Conservation (phyloP, 129 eudicot genomes). For the Ambrosia artemisiifolia region DNA sequence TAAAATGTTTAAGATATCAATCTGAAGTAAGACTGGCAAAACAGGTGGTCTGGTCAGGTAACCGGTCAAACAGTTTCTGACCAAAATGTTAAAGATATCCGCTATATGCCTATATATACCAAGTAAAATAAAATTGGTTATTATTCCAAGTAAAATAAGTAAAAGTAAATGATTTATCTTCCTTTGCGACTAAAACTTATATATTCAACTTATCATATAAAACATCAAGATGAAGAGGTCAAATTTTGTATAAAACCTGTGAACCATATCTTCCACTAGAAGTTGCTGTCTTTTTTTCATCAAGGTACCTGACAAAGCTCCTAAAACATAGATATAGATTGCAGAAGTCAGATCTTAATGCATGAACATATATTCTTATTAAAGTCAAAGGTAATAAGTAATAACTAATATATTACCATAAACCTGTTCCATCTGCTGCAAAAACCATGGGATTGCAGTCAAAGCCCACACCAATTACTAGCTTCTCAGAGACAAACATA, state of each 20-base stretch:
- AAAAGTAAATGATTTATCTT: slow-evolving; percentile 1
- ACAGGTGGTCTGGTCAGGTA: too few species aligned
- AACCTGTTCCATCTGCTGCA: slow-evolving; percentile 74
- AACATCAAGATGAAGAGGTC: slow-evolving; percentile 13
- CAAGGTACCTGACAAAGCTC: slow-evolving; percentile 87
- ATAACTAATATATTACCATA: slow-evolving; percentile 55
- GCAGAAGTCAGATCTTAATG: slow-evolving; percentile 6
- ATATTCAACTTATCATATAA: slow-evolving; percentile 7
- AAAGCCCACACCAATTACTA: slow-evolving; percentile 89
- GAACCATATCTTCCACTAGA: slow-evolving; percentile 78
- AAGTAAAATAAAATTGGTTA: background rate
- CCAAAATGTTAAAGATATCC: too few species aligned
- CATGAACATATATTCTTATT: background rate
- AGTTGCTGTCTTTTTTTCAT: slow-evolving; percentile 60
- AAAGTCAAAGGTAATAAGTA: slow-evolving; percentile 12
- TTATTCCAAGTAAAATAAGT: background rate
- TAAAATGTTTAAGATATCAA: background rate
- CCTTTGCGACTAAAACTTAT: background rate
- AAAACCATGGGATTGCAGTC: slow-evolving; percentile 98
- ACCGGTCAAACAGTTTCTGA: too few species aligned
- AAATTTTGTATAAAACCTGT: slow-evolving; percentile 52
- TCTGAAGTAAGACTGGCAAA: background rate
- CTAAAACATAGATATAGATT: slow-evolving; percentile 36
- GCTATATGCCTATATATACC: background rate
- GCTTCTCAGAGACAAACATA: slow-evolving; percentile 85